Conservation (phyloP, 2,329 filamentous ascomycete species). For the Trichoderma brevicompactum region DNA sequence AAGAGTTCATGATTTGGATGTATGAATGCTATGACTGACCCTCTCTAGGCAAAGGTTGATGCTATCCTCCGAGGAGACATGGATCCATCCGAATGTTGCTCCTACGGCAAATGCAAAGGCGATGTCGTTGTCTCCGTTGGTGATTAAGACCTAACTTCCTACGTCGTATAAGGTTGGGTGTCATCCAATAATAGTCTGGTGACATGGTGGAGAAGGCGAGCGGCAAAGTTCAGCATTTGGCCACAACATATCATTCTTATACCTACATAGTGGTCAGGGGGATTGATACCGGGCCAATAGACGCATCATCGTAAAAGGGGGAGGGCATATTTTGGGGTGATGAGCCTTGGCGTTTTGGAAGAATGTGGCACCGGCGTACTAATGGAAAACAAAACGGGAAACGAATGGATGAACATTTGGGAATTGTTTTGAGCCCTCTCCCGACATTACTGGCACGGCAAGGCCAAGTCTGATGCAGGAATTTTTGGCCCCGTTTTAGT, state of each 20-base stretch:
- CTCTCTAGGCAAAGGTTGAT: constrained; percentile 41
- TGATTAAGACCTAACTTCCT: constrained; percentile 31
- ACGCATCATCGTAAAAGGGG: not conserved
- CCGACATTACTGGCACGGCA: not conserved
- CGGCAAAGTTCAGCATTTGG: not conserved
- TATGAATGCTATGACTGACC: constrained; percentile 4
- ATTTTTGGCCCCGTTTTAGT: not conserved
- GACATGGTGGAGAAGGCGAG: not conserved
- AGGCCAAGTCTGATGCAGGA: not conserved
- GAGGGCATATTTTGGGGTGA: not conserved
- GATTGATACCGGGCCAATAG: not conserved
- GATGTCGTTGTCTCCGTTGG: constrained; percentile 55
- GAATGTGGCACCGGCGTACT: constrained; percentile 1
- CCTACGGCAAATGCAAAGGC: constrained; percentile 57
- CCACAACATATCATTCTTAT: not conserved
- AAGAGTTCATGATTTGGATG: constrained; percentile 26
- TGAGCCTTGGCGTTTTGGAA: constrained; percentile 23
- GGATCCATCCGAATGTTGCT: constrained; percentile 56
- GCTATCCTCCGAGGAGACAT: constrained; percentile 54
- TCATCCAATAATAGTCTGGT: not conserved
- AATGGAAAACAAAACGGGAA: not conserved
- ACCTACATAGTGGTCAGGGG: not conserved
- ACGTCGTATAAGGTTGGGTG: not conserved
- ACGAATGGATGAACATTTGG: not conserved
- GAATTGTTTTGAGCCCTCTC: not conserved